Base-by-base conservation (phyloP, 108 stramenopile species). In the Chaetoceros tenuissimus region DNA sequence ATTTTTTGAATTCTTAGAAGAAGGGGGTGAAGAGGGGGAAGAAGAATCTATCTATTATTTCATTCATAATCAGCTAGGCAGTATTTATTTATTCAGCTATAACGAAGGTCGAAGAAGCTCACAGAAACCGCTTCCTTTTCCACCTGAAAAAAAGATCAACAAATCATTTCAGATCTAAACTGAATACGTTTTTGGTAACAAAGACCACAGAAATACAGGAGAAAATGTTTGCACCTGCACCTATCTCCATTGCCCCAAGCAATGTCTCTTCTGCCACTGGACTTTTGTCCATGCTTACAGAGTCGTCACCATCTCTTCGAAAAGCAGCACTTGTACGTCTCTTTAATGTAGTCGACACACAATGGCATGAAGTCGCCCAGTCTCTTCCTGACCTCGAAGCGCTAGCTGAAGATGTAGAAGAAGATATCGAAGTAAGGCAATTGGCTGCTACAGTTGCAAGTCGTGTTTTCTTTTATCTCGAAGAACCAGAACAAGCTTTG, bases 381-480 rank as follows among this genome's bases (percentile, higher is more conserved):
- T 64, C 74, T 20, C 65, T 89, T 45, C 88, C 92, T 13, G 78
- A 85, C 55, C 62, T 92, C 53, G 90, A 92, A 68, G 71, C 74
- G 20, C 75, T 91, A 55, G 80, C 93, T 48, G 93, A 90, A 72
- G 81, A 76, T 31, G 65, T 26, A 31, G 73, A 67, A 44, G 24
- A 48, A 16, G 64, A 61, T 3, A 20, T 62, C 55, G 59, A 48
- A 44, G 54, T 69, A 5, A 79, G 89, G 51, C 83, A 82, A 34
- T 70, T 74, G 13, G 96, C 98, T 22, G 92, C 96, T 28, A 90
- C 94, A 3, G 78, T 99, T 1, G 96, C 98, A 0, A 83, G 85
- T 28, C 88, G 95, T 34, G 91, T 94, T 51, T 99, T 95, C 58
- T 99, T 94, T 58, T 97, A 99, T 63, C 71, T 99, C 34, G 94